Evolutionary conservation across 495 filamentous ascomycete species (phyloP).

Genomic region (Chaetomium cochliodes): DNA sequence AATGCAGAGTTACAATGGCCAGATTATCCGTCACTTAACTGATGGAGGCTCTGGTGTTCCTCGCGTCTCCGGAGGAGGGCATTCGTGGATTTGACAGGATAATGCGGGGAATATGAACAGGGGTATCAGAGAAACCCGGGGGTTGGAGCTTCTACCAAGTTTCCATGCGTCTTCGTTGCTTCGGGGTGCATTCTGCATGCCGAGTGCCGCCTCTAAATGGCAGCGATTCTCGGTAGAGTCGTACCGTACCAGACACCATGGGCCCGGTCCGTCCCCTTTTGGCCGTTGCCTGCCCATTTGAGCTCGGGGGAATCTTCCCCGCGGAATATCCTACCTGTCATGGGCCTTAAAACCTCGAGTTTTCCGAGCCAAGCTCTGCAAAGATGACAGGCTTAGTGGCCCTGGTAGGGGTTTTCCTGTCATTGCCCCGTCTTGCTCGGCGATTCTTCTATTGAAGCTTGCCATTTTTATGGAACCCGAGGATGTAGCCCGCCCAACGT

Average conservation of each 20-base stretch:
- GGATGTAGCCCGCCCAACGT: not conserved
- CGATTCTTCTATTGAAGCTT: not conserved
- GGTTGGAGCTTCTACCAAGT: constrained; percentile 15
- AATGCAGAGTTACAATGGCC: constrained; percentile 13
- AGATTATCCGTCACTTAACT: constrained; percentile 10
- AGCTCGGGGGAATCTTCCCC: constrained; percentile 7
- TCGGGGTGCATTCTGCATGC: constrained; percentile 3
- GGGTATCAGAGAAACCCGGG: constrained; percentile 11
- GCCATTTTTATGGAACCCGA: not conserved
- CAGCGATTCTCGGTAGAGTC: constrained; percentile 17
- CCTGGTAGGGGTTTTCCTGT: not conserved
- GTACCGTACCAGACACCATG: constrained; percentile 11
- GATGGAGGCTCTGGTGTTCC: constrained; percentile 1
- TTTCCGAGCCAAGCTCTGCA: constrained; percentile 5
- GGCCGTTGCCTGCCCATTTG: constrained; percentile 18
- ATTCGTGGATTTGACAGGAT: constrained; percentile 13
- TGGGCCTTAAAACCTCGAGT: not conserved
- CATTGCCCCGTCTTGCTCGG: not conserved
- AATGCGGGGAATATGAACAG: constrained; percentile 19
- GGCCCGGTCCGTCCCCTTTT: constrained; percentile 11
- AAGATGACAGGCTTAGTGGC: not conserved
- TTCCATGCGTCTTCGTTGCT: constrained; percentile 19
- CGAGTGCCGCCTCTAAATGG: constrained; percentile 11
- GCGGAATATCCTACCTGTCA: not conserved
- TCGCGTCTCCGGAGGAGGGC: not conserved